A percentile compares a stretch with the other conserved stretches of the same genome.
Evolutionary conservation across 2,329 filamentous ascomycete genomes (phyloP).

Genomic region (Penicillium decumbens): DNA sequence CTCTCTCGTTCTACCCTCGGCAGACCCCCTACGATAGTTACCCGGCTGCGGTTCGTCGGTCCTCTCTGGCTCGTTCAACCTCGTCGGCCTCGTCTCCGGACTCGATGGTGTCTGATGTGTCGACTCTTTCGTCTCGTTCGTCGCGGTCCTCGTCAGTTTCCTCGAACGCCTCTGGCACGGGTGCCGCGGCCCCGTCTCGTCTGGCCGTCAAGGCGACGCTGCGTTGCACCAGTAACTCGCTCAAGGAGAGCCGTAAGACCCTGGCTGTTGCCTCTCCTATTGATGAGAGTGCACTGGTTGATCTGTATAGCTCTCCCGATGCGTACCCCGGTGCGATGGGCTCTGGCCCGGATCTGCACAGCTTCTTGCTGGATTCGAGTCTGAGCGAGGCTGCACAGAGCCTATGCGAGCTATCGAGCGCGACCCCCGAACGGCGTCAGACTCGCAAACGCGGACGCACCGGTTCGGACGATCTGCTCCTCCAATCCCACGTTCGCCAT

Average conservation of each 20-base stretch:
- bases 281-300: conserved; percentile 33
- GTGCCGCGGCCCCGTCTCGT: conserved; percentile 28
- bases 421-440: conserved; percentile 25
- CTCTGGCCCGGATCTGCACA: conserved; percentile 33
- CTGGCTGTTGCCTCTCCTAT: conserved; percentile 37
- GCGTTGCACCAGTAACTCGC: conserved; percentile 36
- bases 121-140: conserved; percentile 50
- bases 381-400: conserved; percentile 40
- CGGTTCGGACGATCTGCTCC: conserved; percentile 35
- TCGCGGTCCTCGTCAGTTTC: conserved; percentile 51
- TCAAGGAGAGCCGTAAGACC: conserved; percentile 37
- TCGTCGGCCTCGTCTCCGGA: conserved; percentile 56
- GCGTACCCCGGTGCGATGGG: conserved; percentile 23
- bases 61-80: conserved; percentile 48
- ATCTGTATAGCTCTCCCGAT: conserved; percentile 36
- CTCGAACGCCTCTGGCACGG: conserved; percentile 37
- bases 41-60: conserved; percentile 47
- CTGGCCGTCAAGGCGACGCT: conserved; percentile 41
- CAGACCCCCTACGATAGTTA: conserved; percentile 45
- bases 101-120: conserved; percentile 59
- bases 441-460: conserved; percentile 41
- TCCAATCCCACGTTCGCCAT: conserved; percentile 40
- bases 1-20: conserved; percentile 33
- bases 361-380: conserved; percentile 32
- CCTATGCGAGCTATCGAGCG: conserved; percentile 40